A percentile compares a stretch with the other conserved stretches of the same genome.
These are phyloP conservation scores for Dictyostelium citrinum DNA, from an alignment of 78 protist genomes.

Conservation along the genomic window DNA sequence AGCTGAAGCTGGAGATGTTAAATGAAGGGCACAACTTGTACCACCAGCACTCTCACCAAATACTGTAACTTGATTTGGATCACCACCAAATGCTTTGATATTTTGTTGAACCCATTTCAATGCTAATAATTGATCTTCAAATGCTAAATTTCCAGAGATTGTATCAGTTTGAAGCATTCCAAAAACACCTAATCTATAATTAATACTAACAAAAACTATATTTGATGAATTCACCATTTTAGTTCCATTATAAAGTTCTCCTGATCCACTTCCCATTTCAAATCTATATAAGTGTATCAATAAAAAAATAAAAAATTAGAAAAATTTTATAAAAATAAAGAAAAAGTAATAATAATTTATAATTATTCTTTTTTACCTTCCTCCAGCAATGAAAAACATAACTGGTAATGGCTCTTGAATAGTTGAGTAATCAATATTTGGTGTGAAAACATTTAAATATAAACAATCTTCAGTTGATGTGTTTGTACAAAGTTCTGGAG, in stretches of 20 bases:
- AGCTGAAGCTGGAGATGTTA: constrained; percentile 37
- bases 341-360: background rate
- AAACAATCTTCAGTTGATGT: constrained; percentile 61
- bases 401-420: constrained; percentile 41
- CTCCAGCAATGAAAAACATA: constrained; percentile 80
- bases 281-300: background rate
- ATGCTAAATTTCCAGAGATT: constrained; percentile 85
- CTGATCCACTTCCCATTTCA: background rate
- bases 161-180: constrained; percentile 40
- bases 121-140: constrained; percentile 84
- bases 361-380: background rate
- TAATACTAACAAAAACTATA: constrained; percentile 46
- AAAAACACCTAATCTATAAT: constrained; percentile 68
- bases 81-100: constrained; percentile 91
- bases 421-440: background rate
- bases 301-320: background rate
- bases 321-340: background rate
- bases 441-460: constrained; percentile 76
- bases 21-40: constrained; percentile 15
- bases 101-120: constrained; percentile 89
- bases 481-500: constrained; percentile 21
- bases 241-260: constrained; percentile 52
- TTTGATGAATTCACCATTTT: constrained; percentile 17
- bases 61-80: constrained; percentile 83
- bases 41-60: constrained; percentile 92